Base-by-base conservation (phyloP, 768 basidiomycete genomes). In the Naganishia antarctica region DNA sequence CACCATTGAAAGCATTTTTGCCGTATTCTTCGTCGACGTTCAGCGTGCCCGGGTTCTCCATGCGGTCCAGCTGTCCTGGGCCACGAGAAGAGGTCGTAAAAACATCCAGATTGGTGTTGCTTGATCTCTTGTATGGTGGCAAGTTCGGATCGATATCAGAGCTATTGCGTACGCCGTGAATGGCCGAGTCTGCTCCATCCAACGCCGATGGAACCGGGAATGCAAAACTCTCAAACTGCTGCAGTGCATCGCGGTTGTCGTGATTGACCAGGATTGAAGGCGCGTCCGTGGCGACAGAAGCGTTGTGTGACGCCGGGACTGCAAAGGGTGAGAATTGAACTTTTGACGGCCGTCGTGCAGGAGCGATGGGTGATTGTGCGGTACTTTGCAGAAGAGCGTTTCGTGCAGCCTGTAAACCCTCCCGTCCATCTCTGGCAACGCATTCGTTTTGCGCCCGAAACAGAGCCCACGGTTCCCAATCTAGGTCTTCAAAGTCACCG, bases 381-480 rank as follows among this genome's bases (percentile, higher is more conserved):
- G 44, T 44, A 59, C 37, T 49, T 15, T 44, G 47, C 7, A 32
- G 23, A 61, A 62, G 12, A 58, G 57, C 57, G 51, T 63, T 43
- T 23, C 66, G 64, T 18, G 60, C 49, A 2, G 47, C 47, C 21
- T 37, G 51, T 9, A 21, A 40, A 9, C 40, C 32, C 16, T 46
- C 37, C 13, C 60, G 37, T 21, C 66, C 62, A 9, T 69, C 66
- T 28, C 60, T 12, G 3, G 64, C 29, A 32, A 77, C 73, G 53
- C 74, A 79, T 25, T 75, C 73, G 64, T 74, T 75, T 49, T 75
- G 72, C 4, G 76, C 76, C 23, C 74, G 66, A 66, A 78, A 79
- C 25, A 79, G 62, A 12, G 66, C 59, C 69, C 78, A 78, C 12
- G 76, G 73, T 49, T 76, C 64, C 76, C 76, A 79, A 37, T 72